Evolutionary conservation across 345 rosid species (phyloP).

Genomic region (Syzygium oleosum): DNA sequence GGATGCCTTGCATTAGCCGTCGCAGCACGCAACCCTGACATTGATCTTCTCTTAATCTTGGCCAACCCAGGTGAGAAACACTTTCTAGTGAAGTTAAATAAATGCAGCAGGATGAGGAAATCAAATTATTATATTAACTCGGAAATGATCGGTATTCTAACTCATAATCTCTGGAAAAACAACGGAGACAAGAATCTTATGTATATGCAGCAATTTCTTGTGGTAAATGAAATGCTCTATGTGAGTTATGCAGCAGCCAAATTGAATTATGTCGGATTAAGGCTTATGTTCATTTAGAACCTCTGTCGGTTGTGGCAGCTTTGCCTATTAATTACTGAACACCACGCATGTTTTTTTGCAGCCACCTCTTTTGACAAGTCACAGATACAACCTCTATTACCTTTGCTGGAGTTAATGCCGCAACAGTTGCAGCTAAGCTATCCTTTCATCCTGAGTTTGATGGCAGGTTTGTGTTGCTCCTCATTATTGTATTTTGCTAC

Average conservation of each 20-base stretch:
- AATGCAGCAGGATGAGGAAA: neutral
- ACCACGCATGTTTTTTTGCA: constrained; percentile 18
- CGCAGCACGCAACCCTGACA: constrained; percentile 53
- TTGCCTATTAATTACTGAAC: neutral
- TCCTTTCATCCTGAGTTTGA: constrained; percentile 25
- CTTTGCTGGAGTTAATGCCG: constrained; percentile 48
- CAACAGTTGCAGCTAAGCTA: constrained; percentile 16
- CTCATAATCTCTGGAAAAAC: neutral
- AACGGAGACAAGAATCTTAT: neutral
- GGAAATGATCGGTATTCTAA: neutral
- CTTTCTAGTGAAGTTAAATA: neutral
- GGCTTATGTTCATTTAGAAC: neutral
- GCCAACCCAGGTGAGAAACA: constrained; percentile 54
- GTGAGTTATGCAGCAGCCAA: neutral
- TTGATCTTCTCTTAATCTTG: constrained; percentile 62
- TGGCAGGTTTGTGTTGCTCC: constrained; percentile 36
- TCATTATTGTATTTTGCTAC: neutral
- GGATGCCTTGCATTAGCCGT: constrained; percentile 68
- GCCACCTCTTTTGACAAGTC: constrained; percentile 69
- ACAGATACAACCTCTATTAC: constrained; percentile 39
- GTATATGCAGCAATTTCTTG: neutral
- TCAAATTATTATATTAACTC: neutral
- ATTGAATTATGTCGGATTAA: neutral
- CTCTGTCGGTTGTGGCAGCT: neutral
- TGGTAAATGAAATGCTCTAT: neutral